phyloP scores from a whole-genome alignment of 768 basidiomycete genomes.

The Suillus cothurnatus region DNA sequence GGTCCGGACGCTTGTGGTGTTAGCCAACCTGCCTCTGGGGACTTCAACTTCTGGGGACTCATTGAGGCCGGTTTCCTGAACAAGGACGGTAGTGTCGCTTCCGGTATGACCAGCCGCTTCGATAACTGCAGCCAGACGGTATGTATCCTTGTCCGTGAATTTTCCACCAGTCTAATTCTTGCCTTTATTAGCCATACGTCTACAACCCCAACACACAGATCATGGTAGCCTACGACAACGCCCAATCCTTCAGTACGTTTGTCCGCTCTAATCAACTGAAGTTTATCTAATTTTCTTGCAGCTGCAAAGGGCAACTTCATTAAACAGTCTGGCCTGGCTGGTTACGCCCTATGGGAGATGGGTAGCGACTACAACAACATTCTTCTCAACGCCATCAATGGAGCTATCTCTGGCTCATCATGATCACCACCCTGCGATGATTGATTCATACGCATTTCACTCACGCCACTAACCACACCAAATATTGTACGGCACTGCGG shows the following conservation, averaged over 20 bases:
- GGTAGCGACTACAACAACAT: constrained; percentile 44
- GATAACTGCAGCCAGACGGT: constrained; percentile 80
- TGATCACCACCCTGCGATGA: constrained; percentile 11
- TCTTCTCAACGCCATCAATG: constrained; percentile 36
- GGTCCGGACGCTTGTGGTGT: constrained; percentile 63
- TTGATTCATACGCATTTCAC: constrained; percentile 5
- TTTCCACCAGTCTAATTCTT: constrained; percentile 9
- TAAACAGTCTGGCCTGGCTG: constrained; percentile 32
- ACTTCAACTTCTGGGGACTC: constrained; percentile 67
- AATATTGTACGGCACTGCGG: not conserved
- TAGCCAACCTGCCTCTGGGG: constrained; percentile 50
- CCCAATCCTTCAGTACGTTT: constrained; percentile 53
- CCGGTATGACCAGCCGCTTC: constrained; percentile 53
- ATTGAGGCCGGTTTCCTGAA: constrained; percentile 57
- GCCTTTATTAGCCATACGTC: constrained; percentile 57
- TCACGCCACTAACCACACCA: constrained; percentile 5
- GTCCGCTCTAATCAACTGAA: not conserved
- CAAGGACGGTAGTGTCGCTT: constrained; percentile 47
- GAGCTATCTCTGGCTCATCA: constrained; percentile 23
- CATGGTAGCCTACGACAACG: constrained; percentile 69
- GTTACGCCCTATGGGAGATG: constrained; percentile 49
- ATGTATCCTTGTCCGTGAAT: constrained; percentile 21
- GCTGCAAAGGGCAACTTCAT: constrained; percentile 48
- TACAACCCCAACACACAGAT: constrained; percentile 56
- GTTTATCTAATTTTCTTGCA: constrained; percentile 18